Base-by-base conservation (phyloP, 2,329 filamentous ascomycete genomes). In the Paecilomyces sp. region DNA sequence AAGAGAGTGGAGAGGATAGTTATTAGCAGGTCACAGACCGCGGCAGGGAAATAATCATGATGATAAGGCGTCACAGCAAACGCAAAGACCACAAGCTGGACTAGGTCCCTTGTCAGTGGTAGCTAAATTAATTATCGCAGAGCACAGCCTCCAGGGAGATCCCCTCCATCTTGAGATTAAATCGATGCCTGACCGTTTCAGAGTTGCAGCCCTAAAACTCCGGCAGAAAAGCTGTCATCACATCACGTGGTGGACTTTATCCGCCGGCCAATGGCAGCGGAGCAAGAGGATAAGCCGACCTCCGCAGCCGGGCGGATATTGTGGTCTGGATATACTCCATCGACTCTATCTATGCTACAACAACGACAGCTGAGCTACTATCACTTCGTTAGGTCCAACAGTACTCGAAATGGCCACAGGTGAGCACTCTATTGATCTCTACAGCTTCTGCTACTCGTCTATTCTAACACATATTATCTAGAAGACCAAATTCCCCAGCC, bases 401-500 rank as follows among this genome's bases (percentile, higher is more conserved):
- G 50, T 30, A 57, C 7, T 51, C 47, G 9, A 53, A 30, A 53
- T 53, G 51, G 12, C 51, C 13, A 30, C 51, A 25, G 51, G 51
- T 53, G 13, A 24, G 51, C 28, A 11, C 12, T 25, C 8, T 28
- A 9, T 3, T 53, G 22, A 28, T 51, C 18, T 15, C 8, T 13
- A 54, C 34, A 31, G 12, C 25, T 31, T 11, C 15, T 12, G 18
- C 18, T 28, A 3, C 24, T 24, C 7, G 6, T 28, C 52, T 15
- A 33, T 56, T 25, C 60, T 59, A 41, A 58, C 55, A 68, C 60
- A 6, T 25, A 24, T 41, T 31, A 53, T 50, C 30, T 54, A 69
- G 68, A 70, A 50, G 65, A 61, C 53, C 62, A 69, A 41, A 63
- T 66, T 56, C 65, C 68, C 28, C 41, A 15, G 6, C 66, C 70